A percentile compares a stretch with the other conserved stretches of the same genome.
Conservation (phyloP, 2,329 filamentous ascomycete species). For the Penicillium sp. region DNA sequence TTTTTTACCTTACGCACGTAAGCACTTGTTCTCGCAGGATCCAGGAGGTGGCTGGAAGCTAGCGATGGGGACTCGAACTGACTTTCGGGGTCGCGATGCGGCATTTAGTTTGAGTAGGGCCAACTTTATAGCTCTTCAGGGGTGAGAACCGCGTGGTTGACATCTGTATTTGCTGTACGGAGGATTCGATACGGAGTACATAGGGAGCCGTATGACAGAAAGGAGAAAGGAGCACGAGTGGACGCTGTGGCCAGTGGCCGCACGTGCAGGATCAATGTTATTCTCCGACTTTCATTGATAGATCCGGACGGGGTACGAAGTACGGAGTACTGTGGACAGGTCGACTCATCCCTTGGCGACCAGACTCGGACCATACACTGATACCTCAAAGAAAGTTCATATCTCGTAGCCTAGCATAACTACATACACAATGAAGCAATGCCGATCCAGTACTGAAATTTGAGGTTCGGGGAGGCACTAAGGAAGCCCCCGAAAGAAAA, state of each 20-base stretch:
- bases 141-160: not conserved
- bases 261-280: not conserved
- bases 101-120: slow-evolving; percentile 10
- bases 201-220: no score
- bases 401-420: not conserved
- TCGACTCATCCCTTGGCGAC: not conserved
- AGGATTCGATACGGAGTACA: not conserved
- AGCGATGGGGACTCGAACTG: not conserved
- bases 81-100: slow-evolving; percentile 1
- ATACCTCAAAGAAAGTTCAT: not conserved
- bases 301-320: not conserved
- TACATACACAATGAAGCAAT: not conserved
- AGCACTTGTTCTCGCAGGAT: not conserved
- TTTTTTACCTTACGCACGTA: not conserved
- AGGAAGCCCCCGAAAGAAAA: slow-evolving; percentile 2
- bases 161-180: not conserved
- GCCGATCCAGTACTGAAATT: not conserved
- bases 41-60: not conserved
- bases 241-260: not conserved
- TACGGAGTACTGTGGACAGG: not conserved
- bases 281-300: not conserved
- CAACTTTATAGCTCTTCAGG: slow-evolving; percentile 9
- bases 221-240: not conserved
- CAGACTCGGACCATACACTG: not conserved
- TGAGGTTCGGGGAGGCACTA: not conserved